Evolutionary conservation across 129 eudicot species (phyloP).

Genomic region (Flaveria sonorensis): DNA sequence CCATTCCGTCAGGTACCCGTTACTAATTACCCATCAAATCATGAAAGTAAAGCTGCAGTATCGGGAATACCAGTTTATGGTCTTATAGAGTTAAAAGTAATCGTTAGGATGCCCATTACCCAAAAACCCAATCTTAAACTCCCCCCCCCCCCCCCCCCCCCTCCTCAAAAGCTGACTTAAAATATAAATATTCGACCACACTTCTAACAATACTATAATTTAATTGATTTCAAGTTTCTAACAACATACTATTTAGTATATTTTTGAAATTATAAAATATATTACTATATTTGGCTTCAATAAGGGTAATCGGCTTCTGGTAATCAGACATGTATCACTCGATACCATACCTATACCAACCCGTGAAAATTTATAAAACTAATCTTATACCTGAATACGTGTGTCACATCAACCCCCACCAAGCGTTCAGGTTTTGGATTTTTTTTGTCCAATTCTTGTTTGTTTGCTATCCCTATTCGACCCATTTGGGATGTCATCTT

Average conservation of each 20-base stretch:
- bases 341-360: not conserved
- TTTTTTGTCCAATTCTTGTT: not conserved
- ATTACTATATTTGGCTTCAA: not conserved
- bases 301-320: not conserved
- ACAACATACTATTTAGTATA: not conserved
- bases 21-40: not conserved
- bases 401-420: not conserved
- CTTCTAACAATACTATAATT: no score
- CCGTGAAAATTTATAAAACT: not conserved
- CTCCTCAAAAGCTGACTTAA: no score
- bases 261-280: no score
- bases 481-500: not conserved
- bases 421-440: not conserved
- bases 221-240: no score
- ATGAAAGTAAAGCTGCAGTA: not conserved
- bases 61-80: not conserved
- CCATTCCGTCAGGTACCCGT: not conserved
- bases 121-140: no score
- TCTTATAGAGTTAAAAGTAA: not conserved
- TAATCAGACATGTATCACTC: not conserved
- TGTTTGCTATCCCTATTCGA: not conserved
- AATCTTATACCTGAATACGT: not conserved
- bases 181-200: no score
- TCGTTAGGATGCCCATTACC: no score
- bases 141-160: no score